Percentiles rank a stretch among this genome's conserved stretches.
These are phyloP conservation scores for Saccharomycopsis sp. DNA, from an alignment of 805 yeast species.

Conservation along the genomic window DNA sequence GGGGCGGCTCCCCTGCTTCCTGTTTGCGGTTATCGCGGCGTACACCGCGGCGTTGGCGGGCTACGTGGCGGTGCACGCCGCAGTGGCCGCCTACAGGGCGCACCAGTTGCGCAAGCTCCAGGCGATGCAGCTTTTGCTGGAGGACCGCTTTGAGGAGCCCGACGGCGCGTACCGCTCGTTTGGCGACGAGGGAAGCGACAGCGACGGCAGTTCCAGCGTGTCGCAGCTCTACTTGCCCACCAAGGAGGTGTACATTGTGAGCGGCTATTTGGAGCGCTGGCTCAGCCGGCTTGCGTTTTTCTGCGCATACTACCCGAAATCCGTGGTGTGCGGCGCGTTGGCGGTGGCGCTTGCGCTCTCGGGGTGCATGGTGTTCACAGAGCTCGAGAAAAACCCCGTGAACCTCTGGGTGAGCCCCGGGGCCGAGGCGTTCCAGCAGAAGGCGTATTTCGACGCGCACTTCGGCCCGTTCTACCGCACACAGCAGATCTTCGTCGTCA, in stretches of 20 bases:
- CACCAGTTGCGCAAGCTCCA: conserved; percentile 24
- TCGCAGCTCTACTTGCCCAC: conserved; percentile 20
- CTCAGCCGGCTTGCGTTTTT: conserved; percentile 47
- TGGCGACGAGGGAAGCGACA: conserved; percentile 21
- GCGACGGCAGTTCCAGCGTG: conserved; percentile 25
- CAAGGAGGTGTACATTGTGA: conserved; percentile 39
- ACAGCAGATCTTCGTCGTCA: conserved; percentile 73
- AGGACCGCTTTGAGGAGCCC: conserved; percentile 29
- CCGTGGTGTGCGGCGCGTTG: conserved; percentile 39
- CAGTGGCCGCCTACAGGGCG: conserved; percentile 21
- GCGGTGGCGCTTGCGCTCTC: conserved; percentile 41
- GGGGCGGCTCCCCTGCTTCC: conserved; percentile 64
- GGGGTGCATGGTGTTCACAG: conserved; percentile 44
- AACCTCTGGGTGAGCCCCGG: conserved; percentile 84
- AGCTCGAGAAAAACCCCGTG: conserved; percentile 73
- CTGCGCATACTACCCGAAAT: conserved; percentile 57
- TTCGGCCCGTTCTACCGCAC: conserved; percentile 92
- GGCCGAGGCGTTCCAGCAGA: conserved; percentile 63
- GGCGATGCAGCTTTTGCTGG: conserved; percentile 36
- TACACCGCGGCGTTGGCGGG: conserved; percentile 34
- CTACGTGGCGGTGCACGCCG: conserved; percentile 20
- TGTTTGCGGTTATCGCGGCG: conserved; percentile 49
- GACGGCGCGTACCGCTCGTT: neutral
- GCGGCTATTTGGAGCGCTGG: conserved; percentile 38
- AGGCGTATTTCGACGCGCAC: conserved; percentile 61